Evolutionary conservation across 768 basidiomycete genomes (phyloP), one percentile per base, ranked within the genome.

Genomic region (Tremella mesenterica): DNA sequence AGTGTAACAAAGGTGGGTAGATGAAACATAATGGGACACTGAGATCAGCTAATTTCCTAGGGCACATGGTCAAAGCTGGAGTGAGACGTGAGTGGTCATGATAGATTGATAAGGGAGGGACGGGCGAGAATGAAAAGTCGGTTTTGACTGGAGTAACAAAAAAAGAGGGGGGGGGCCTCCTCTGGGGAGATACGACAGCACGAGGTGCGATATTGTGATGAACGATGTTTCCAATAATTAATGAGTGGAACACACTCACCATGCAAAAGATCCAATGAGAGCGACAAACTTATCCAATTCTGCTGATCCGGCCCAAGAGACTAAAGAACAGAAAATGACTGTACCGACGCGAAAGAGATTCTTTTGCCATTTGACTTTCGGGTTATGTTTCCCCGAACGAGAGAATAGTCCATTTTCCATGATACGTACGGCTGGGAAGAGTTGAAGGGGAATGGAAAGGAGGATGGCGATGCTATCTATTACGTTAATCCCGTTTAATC

Each of bases 391-490:
- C 44, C 95, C 95, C 62, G 86, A 89, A 47, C 62, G 47, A 41
- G 82, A 82, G 71, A 97, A 96, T 26, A 97, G 65, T 3, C 87
- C 92, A 67, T 96, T 93, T 78, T 99, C 95, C 75, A 96, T 81
- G 67, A 99, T 97, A 49, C 95, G 83, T 44, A 93, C 84, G 2
- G 93, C 95, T 0, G 95, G 95, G 88, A 97, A 96, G 52, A 96
- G 83, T 73, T 97, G 92, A 0, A 97, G 81, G 0, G 93, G 91
- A 7, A 86, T 85, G 13, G 91, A 95, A 9, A 75, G 62, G 44
- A 77, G 69, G 74, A 97, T 97, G 12, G 92, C 95, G 30, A 90
- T 74, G n/a, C 88, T 85, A 75, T 95, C 65, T 67, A 49, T 8
- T 23, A 27, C 20, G 6, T 46, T 9, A 26, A 21, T 46, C 7